These are phyloP conservation scores for Ceratobasidium sp. DNA, from an alignment of 1,284 basidiomycete genomes.

Conservation along the genomic window DNA sequence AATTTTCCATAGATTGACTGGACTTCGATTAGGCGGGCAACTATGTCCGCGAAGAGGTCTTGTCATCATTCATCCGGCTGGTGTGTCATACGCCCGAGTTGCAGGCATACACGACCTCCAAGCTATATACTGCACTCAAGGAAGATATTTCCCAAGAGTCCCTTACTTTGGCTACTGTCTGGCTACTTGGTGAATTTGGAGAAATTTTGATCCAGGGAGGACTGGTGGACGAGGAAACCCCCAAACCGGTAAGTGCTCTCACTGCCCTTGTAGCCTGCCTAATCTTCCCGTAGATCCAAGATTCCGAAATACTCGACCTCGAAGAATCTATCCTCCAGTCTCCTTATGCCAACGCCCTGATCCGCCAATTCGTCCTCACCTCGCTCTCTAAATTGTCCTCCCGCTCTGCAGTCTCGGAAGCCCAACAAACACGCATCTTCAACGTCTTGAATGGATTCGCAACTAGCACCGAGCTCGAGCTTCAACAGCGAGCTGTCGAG, in stretches of 20 bases:
- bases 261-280: neutral
- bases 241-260: conserved; percentile 64
- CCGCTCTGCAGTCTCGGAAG: conserved; percentile 65
- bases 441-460: conserved; percentile 79
- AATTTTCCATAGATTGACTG: conserved; percentile 5
- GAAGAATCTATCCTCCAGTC: conserved; percentile 89
- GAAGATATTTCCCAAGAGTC: conserved; percentile 96
- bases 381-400: conserved; percentile 91
- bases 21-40: conserved; percentile 80
- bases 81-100: conserved; percentile 97
- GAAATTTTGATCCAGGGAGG: conserved; percentile 89
- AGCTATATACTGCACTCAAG: conserved; percentile 86
- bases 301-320: conserved; percentile 86
- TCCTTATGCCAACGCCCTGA: conserved; percentile 90
- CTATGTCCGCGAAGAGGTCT: conserved; percentile 95
- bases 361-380: conserved; percentile 91
- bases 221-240: conserved; percentile 85
- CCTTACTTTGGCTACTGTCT: conserved; percentile 89
- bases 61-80: conserved; percentile 93
- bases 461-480: conserved; percentile 88
- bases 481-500: conserved; percentile 96
- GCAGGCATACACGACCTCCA: conserved; percentile 94
- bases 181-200: conserved; percentile 97
- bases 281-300: conserved; percentile 62
- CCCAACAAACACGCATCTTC: conserved; percentile 79